Base-by-base conservation (phyloP, 2,329 filamentous ascomycete genomes). In the Myrmaecium sp. region DNA sequence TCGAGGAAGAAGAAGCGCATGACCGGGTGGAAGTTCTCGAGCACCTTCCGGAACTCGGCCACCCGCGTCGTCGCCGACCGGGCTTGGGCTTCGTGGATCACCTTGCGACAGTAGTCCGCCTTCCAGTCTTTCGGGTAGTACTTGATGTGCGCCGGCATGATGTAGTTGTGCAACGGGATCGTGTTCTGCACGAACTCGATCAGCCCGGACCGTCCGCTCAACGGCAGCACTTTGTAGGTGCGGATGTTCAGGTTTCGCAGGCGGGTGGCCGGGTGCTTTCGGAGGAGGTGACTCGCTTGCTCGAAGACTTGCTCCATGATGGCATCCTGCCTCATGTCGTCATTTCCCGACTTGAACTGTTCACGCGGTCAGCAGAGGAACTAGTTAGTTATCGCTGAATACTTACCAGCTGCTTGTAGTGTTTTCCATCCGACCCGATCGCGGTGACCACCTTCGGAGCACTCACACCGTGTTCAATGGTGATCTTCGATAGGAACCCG, bases 231-330 rank as follows among this genome's bases (percentile, higher is more conserved):
- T 52, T 94, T 94, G 64, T 99, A 99, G 0, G 89, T 95, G 31
- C 91, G 68, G 43, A 99, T 91, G 6, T 77, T 80, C 7, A 99
- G 62, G 36, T 80, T 80, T 5, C 89, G 75, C 44, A 93, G 83
- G 20, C 83, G 76, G 3, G 89, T 94, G 8, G 74, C 68, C 29
- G 81, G 74, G 49, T 95, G 83, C 25, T 80, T 74, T 46, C 80
- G 79, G 14, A 99, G 61, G 13, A 98, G 68, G 27, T 80, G 79
- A 31, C 83, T 95, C 13, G 94, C 89, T 52, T 92, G 83, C 31
- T 84, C 81, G 48, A 98, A 99, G 1, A 98, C 89, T 53, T 99
- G 89, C 52, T 98, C 91, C 91, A 99, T 99, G 60, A 74, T 98
- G 23, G 86, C 82, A 44, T 99, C 89, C 56, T 98, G 89, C 6